A percentile compares a stretch with the other conserved stretches of the same genome.
phyloP scores from a whole-genome alignment of 2,329 filamentous ascomycete species.

The Colletotrichum cereale region DNA sequence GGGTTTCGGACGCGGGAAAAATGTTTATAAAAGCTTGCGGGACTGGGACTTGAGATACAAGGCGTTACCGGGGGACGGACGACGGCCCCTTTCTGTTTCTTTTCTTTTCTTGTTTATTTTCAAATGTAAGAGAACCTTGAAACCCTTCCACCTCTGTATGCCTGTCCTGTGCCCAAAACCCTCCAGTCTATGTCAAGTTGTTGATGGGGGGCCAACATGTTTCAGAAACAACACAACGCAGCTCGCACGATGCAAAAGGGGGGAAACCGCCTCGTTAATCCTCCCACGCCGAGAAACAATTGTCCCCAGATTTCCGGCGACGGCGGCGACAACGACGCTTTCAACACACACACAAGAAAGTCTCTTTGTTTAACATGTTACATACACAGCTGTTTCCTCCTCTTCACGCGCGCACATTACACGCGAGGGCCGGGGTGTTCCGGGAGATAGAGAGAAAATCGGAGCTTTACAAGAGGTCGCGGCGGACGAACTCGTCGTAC shows the following conservation, averaged over 20 bases:
- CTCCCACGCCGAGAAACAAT: conserved; percentile 3
- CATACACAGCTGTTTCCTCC: conserved; percentile 38
- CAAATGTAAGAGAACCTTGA: background rate
- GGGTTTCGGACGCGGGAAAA: background rate
- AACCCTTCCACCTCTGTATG: background rate
- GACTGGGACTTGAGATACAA: background rate
- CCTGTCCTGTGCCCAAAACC: background rate
- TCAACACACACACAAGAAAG: conserved; percentile 13
- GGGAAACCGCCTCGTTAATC: background rate
- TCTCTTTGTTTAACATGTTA: conserved; percentile 41
- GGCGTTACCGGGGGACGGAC: background rate
- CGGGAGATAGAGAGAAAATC: background rate
- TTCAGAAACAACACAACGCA: conserved; percentile 7
- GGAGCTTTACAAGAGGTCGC: conserved; percentile 84
- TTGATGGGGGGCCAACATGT: conserved; percentile 11
- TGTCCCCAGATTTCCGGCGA: conserved; percentile 16
- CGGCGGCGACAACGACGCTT: conserved; percentile 7
- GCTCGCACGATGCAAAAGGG: conserved; percentile 4
- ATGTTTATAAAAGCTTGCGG: background rate
- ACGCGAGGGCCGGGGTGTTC: background rate
- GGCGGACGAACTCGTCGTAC: conserved; percentile 94
- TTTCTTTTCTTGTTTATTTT: background rate
- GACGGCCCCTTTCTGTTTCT: background rate
- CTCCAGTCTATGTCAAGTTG: conserved; percentile 20
- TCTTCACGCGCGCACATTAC: conserved; percentile 12